phyloP scores from a whole-genome alignment of 2,329 filamentous ascomycete genomes.

The Cordyceps fumosorosea region DNA sequence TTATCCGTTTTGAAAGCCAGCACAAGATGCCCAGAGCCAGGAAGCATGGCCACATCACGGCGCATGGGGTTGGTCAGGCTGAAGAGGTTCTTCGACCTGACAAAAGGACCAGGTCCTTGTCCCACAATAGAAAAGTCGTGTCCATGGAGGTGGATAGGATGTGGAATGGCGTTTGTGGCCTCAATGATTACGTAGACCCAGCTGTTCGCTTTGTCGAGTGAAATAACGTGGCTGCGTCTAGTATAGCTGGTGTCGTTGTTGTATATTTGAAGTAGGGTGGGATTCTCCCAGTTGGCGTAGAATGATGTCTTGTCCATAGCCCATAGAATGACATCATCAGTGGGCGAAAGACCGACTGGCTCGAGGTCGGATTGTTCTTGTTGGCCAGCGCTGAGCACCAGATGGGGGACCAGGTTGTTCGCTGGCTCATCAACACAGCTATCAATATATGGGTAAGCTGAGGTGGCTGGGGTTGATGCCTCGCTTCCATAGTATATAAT shows the following conservation, averaged over 20 bases:
- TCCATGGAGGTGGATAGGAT: constrained; percentile 20
- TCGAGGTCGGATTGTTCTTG: not conserved
- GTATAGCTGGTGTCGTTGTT: not conserved
- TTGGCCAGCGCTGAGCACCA: not conserved
- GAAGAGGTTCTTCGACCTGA: not conserved
- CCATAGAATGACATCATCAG: not conserved
- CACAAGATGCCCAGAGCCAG: constrained; percentile 36
- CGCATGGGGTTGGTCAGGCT: constrained; percentile 38
- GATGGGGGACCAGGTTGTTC: not conserved
- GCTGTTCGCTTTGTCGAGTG: constrained; percentile 9
- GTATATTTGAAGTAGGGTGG: not conserved
- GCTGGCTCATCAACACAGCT: not conserved
- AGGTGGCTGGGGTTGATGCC: not conserved
- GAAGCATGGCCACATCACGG: constrained; percentile 45
- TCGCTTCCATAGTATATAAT: not conserved
- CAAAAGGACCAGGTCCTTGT: constrained; percentile 7
- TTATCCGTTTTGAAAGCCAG: constrained; percentile 39
- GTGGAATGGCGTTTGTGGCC: constrained; percentile 9
- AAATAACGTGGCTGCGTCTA: not conserved
- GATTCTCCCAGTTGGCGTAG: not conserved
- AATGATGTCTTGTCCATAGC: not conserved
- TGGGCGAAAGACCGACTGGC: not conserved
- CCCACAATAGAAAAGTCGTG: constrained; percentile 19
- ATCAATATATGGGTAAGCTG: not conserved
- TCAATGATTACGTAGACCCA: constrained; percentile 18